A percentile compares a stretch with the other conserved stretches of the same genome.
Conservation (phyloP, 257 asterid genomes). For the Lantana camara region DNA sequence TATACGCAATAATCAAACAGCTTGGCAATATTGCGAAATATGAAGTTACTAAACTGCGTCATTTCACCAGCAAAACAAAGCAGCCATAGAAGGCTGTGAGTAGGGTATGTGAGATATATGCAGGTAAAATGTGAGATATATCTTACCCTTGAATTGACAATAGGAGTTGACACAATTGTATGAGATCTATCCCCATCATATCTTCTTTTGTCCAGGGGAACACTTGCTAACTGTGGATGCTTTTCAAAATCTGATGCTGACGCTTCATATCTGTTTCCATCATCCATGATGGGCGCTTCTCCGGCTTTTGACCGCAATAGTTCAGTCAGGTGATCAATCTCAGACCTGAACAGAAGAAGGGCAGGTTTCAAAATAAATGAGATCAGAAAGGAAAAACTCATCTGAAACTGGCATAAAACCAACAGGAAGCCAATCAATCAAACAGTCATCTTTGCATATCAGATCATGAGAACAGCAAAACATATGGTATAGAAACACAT, state of each 20-base stretch:
- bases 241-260: constrained; percentile 34
- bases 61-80: constrained; percentile 9
- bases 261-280: constrained; percentile 31
- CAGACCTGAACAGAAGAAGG: constrained; percentile 51
- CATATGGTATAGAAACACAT: constrained; percentile 1
- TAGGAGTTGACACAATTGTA: constrained; percentile 39
- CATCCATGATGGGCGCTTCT: constrained; percentile 37
- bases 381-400: background rate
- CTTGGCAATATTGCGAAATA: constrained; percentile 1
- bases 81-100: background rate
- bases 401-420: background rate
- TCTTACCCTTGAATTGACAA: constrained; percentile 44
- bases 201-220: constrained; percentile 29
- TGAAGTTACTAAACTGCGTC: constrained; percentile 5
- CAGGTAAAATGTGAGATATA: background rate
- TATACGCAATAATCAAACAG: constrained; percentile 24
- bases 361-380: background rate
- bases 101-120: background rate
- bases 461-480: background rate
- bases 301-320: constrained; percentile 62
- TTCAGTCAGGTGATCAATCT: constrained; percentile 59
- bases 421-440: background rate
- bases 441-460: background rate
- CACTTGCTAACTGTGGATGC: constrained; percentile 30
- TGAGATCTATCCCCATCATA: constrained; percentile 30